A percentile compares a stretch with the other conserved stretches of the same genome.
Evolutionary conservation across 2,329 filamentous ascomycete species (phyloP).

Genomic region (Xylaria digitata): DNA sequence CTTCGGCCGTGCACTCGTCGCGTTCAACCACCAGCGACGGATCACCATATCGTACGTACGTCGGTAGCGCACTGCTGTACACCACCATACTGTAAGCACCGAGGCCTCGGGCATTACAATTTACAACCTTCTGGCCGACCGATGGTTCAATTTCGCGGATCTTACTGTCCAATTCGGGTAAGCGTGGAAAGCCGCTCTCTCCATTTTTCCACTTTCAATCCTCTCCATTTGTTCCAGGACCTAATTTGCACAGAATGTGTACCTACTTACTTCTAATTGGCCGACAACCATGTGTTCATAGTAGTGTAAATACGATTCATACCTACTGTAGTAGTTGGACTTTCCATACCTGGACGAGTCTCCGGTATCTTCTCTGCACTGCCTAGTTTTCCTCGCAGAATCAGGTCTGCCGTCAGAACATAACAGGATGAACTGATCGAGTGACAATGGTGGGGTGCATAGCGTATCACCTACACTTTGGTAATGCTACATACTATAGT

Average conservation of each 20-base stretch:
- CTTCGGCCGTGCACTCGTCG: constrained; percentile 1
- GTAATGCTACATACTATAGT: constrained; percentile 16
- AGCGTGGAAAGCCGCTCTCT: neutral
- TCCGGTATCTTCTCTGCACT: constrained; percentile 6
- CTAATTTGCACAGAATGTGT: neutral
- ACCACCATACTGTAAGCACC: constrained; percentile 22
- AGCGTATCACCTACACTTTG: neutral
- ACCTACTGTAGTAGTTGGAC: neutral
- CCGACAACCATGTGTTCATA: neutral
- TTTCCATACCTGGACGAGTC: constrained; percentile 2
- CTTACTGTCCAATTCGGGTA: constrained; percentile 23
- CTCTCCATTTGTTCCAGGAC: neutral
- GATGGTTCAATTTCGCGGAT: constrained; percentile 15
- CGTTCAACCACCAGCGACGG: constrained; percentile 22
- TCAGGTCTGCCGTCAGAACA: constrained; percentile 15
- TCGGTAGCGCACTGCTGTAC: neutral
- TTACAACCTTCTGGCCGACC: constrained; percentile 8
- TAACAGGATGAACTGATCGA: constrained; percentile 29
- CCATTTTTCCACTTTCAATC: too few species aligned
- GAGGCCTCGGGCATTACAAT: constrained; percentile 26
- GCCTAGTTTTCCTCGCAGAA: constrained; percentile 19
- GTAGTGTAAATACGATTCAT: neutral
- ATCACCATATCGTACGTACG: constrained; percentile 15
- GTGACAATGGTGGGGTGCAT: constrained; percentile 36
- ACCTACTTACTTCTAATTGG: too few species aligned